A percentile compares a stretch with the other conserved stretches of the same genome.
Evolutionary conservation across 148 eudicot species (phyloP).

Genomic region (Silene latifolia): DNA sequence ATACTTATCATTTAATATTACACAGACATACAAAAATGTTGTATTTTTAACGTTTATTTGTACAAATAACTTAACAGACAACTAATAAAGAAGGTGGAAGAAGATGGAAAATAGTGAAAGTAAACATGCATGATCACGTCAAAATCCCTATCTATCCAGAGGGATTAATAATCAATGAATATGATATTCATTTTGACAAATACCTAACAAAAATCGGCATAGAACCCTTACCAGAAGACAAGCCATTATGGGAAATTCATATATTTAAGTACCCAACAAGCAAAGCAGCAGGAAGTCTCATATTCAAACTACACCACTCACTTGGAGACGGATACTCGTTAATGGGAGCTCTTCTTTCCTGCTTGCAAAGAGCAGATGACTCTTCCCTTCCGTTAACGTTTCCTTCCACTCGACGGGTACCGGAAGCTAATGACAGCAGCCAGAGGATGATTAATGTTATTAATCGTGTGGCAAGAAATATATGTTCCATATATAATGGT

Average conservation of each 20-base stretch:
- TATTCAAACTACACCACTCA: constrained; percentile 80
- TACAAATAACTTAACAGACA: constrained; percentile 28
- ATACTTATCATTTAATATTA: too few relatives aligned
- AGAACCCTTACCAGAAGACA: constrained; percentile 49
- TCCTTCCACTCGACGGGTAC: constrained; percentile 25
- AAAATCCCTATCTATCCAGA: constrained; percentile 39
- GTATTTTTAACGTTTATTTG: too few relatives aligned
- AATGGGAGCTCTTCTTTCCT: constrained; percentile 84
- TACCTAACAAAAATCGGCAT: constrained; percentile 49
- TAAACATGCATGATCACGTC: constrained; percentile 53
- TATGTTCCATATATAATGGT: too few relatives aligned
- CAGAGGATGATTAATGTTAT: background rate
- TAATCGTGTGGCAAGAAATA: too few relatives aligned
- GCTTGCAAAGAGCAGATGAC: constrained; percentile 56
- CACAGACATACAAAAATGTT: too few relatives aligned
- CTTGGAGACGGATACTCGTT: constrained; percentile 82
- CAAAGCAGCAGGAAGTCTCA: constrained; percentile 44
- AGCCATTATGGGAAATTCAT: constrained; percentile 81
- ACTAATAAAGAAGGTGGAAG: constrained; percentile 45
- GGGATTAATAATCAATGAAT: constrained; percentile 31
- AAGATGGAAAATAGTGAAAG: constrained; percentile 64
- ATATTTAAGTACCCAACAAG: constrained; percentile 56
- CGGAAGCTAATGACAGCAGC: background rate
- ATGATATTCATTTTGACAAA: constrained; percentile 41
- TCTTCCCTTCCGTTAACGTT: constrained; percentile 62